phyloP scores from a whole-genome alignment of 495 filamentous ascomycete genomes.

The Penicillium atrosanguineum region DNA sequence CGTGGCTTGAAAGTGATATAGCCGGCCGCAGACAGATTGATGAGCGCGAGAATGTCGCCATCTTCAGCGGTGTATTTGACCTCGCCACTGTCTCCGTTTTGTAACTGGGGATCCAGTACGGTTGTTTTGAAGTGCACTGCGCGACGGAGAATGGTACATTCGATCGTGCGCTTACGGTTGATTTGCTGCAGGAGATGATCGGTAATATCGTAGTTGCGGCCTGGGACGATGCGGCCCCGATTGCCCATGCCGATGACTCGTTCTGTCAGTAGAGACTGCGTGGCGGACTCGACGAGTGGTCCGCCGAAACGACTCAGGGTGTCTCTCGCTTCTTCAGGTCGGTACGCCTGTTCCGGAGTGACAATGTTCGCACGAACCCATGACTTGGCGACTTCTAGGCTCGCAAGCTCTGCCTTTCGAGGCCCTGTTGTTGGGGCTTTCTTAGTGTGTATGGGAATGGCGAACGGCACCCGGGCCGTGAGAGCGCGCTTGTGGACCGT shows the following conservation, averaged over 20 bases:
- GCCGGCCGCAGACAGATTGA: slow-evolving; percentile 63
- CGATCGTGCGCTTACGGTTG: slow-evolving; percentile 43
- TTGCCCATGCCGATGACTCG: slow-evolving; percentile 60
- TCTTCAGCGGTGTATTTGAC: slow-evolving; percentile 47
- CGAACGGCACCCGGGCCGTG: slow-evolving; percentile 39
- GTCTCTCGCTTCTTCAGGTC: slow-evolving; percentile 35
- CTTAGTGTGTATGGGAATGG: slow-evolving; percentile 23
- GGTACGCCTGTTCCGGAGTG: slow-evolving; percentile 50
- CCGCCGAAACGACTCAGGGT: slow-evolving; percentile 45
- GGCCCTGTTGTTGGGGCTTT: neutral
- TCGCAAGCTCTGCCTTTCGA: slow-evolving; percentile 21
- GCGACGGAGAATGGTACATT: slow-evolving; percentile 45
- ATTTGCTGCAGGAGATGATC: slow-evolving; percentile 53
- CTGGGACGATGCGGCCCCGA: slow-evolving; percentile 48
- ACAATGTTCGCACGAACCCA: slow-evolving; percentile 59
- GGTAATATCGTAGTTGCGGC: slow-evolving; percentile 57
- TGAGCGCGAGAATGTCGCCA: slow-evolving; percentile 65
- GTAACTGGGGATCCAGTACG: slow-evolving; percentile 54
- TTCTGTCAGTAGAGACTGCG: slow-evolving; percentile 55
- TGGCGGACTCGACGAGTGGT: slow-evolving; percentile 50
- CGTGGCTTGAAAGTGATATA: slow-evolving; percentile 53
- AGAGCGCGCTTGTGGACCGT: slow-evolving; percentile 33
- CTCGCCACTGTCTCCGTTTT: slow-evolving; percentile 24
- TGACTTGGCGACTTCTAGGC: slow-evolving; percentile 50
- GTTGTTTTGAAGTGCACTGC: slow-evolving; percentile 57